Conservation (phyloP, 2,329 filamentous ascomycete genomes). For the Didymella pomorum region DNA sequence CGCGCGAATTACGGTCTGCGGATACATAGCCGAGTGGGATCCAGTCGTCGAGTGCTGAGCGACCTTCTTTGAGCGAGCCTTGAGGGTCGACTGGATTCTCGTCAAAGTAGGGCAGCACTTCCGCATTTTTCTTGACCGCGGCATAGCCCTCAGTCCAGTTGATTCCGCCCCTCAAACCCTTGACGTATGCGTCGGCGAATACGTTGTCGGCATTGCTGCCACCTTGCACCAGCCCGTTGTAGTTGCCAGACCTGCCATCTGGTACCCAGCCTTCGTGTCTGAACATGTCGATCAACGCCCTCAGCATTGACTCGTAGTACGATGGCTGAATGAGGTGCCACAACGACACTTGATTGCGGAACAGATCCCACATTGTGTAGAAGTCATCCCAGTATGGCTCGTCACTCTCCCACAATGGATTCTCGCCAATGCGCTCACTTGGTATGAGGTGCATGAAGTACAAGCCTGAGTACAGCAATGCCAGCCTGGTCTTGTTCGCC, state of each 20-base stretch:
- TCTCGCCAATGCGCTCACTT: conserved; percentile 63
- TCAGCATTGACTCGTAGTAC: conserved; percentile 71
- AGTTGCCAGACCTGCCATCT: conserved; percentile 65
- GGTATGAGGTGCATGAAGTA: conserved; percentile 51
- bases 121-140: conserved; percentile 76
- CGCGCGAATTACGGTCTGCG: conserved; percentile 48
- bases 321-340: conserved; percentile 70
- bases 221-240: conserved; percentile 64
- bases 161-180: conserved; percentile 67
- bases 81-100: conserved; percentile 46
- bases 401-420: conserved; percentile 70
- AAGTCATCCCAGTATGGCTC: conserved; percentile 75
- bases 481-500: conserved; percentile 44
- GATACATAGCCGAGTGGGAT: conserved; percentile 54
- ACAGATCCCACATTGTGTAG: conserved; percentile 78
- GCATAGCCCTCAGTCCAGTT: conserved; percentile 75
- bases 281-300: conserved; percentile 71
- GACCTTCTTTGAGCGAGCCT: conserved; percentile 54
- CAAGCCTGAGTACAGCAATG: conserved; percentile 45
- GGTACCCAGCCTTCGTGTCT: conserved; percentile 72
- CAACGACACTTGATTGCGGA: conserved; percentile 59
- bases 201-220: conserved; percentile 55
- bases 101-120: conserved; percentile 57
- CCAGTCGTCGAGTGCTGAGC: conserved; percentile 55
- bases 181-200: conserved; percentile 72